These are phyloP conservation scores for Thelonectria olida DNA, from an alignment of 2,329 filamentous ascomycete genomes.

Conservation along the genomic window DNA sequence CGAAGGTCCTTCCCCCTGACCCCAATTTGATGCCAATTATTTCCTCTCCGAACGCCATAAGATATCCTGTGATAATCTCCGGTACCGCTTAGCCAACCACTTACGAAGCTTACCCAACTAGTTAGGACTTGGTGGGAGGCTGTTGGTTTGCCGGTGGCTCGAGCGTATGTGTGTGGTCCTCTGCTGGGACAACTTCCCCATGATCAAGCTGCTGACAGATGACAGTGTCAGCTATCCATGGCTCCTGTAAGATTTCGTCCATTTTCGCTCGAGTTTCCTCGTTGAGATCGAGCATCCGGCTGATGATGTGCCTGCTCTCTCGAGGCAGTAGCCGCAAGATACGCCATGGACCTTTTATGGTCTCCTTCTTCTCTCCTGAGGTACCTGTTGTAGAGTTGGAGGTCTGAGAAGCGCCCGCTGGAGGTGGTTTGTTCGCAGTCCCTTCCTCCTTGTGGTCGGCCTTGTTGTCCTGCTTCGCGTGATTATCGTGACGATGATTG, in stretches of 20 bases:
- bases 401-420: constrained; percentile 26
- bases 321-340: constrained; percentile 86
- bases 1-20: constrained; percentile 28
- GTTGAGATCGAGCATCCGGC: constrained; percentile 90
- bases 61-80: constrained; percentile 16
- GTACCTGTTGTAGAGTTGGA: constrained; percentile 39
- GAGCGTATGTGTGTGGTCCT: constrained; percentile 84
- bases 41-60: constrained; percentile 35
- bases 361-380: constrained; percentile 68
- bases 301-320: constrained; percentile 89
- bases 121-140: constrained; percentile 35
- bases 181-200: constrained; percentile 75
- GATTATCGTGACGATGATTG: constrained; percentile 8
- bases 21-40: constrained; percentile 20
- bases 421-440: constrained; percentile 16
- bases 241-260: constrained; percentile 85
- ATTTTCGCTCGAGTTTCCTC: constrained; percentile 85
- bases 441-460: constrained; percentile 33
- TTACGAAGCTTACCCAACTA: background rate
- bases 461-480: constrained; percentile 5
- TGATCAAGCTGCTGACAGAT: constrained; percentile 82
- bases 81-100: background rate
- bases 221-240: constrained; percentile 86
- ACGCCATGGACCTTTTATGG: constrained; percentile 92
- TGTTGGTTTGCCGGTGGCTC: constrained; percentile 71